Evolutionary conservation across 2,329 filamentous ascomycete genomes (phyloP).

Genomic region (Xylaria sp.): DNA sequence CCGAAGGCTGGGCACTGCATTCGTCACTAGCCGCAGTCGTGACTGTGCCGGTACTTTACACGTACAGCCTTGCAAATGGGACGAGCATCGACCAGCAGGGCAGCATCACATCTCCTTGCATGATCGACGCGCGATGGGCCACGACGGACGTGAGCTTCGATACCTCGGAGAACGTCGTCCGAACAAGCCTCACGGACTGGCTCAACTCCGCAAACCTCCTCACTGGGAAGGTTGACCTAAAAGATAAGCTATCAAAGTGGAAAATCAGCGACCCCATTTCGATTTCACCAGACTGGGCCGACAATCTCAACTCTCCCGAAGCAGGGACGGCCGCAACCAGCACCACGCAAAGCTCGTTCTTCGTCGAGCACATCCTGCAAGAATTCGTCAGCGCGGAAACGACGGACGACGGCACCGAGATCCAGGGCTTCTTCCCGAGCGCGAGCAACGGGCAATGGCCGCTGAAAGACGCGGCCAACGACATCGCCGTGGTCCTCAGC

Average conservation of each 20-base stretch:
- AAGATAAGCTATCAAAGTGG: slow-evolving; percentile 5
- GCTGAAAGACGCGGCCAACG: neutral
- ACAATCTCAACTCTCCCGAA: neutral
- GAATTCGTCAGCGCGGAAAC: neutral
- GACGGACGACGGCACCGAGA: neutral
- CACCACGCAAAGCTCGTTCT: neutral
- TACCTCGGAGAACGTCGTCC: neutral
- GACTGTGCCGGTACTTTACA: slow-evolving; percentile 6
- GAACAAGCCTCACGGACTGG: slow-evolving; percentile 26
- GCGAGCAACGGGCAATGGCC: neutral
- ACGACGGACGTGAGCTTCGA: slow-evolving; percentile 26
- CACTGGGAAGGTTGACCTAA: neutral
- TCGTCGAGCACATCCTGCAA: slow-evolving; percentile 12
- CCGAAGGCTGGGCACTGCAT: slow-evolving; percentile 4
- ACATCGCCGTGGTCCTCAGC: slow-evolving; percentile 22
- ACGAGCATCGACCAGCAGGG: neutral
- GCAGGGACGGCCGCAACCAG: too few species aligned
- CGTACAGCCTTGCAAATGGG: neutral
- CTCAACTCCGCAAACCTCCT: slow-evolving; percentile 5
- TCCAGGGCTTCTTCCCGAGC: slow-evolving; percentile 3
- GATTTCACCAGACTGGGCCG: slow-evolving; percentile 19
- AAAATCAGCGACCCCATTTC: slow-evolving; percentile 18
- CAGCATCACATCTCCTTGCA: slow-evolving; percentile 15
- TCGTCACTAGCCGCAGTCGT: slow-evolving; percentile 25
- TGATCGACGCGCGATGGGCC: slow-evolving; percentile 34